A percentile compares a stretch with the other conserved stretches of the same genome.
These are phyloP conservation scores for Theileria sp. DNA, from an alignment of 169 alveolate genomes.

Conservation along the genomic window DNA sequence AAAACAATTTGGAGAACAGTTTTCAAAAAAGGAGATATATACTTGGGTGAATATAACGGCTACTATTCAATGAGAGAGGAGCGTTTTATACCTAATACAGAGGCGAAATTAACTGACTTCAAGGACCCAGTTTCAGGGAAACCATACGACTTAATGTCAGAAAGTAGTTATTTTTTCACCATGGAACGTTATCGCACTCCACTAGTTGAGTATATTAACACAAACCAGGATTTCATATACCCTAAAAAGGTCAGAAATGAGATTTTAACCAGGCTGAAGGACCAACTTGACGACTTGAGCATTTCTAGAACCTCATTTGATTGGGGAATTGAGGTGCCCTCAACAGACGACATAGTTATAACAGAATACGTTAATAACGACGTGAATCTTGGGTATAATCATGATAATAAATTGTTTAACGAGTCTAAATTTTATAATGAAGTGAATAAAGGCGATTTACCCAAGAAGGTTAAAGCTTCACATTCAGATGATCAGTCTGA, in stretches of 20 bases:
- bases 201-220: constrained; percentile 74
- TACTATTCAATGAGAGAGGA: constrained; percentile 92
- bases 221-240: constrained; percentile 75
- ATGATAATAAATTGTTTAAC: constrained; percentile 71
- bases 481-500: constrained; percentile 73
- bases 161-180: constrained; percentile 85
- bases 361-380: constrained; percentile 17
- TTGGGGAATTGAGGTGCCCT: constrained; percentile 92
- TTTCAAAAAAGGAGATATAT: constrained; percentile 79
- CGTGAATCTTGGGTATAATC: constrained; percentile 72
- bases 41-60: constrained; percentile 83
- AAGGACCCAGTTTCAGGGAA: constrained; percentile 81
- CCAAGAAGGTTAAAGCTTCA: constrained; percentile 82
- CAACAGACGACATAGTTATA: neutral
- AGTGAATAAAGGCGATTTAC: constrained; percentile 83
- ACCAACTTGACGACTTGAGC: constrained; percentile 85
- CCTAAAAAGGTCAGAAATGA: constrained; percentile 81
- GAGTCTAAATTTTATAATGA: constrained; percentile 70
- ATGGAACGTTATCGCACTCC: constrained; percentile 84
- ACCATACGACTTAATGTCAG: constrained; percentile 84
- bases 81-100: constrained; percentile 85
- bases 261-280: constrained; percentile 77
- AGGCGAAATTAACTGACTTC: constrained; percentile 84
- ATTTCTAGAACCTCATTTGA: constrained; percentile 85
- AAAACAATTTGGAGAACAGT: constrained; percentile 80